These are phyloP conservation scores for Fusarium hostae DNA, from an alignment of 2,329 filamentous ascomycete species.

Conservation along the genomic window DNA sequence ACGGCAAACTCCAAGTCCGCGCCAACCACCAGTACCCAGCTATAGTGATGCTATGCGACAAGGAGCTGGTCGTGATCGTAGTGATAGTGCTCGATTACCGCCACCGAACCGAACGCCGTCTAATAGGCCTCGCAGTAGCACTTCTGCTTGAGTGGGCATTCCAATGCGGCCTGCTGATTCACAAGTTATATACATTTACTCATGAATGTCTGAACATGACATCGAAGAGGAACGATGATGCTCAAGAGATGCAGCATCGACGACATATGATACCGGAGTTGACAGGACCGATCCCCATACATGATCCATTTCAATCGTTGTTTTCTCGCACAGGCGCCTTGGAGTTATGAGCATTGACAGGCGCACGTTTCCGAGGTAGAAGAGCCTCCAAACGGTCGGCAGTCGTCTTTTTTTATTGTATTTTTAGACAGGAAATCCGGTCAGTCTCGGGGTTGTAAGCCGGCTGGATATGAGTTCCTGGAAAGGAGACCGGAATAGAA, in stretches of 20 bases:
- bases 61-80: conserved; percentile 51
- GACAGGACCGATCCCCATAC: conserved; percentile 30
- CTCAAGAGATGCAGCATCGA: conserved; percentile 24
- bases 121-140: conserved; percentile 34
- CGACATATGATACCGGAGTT: conserved; percentile 41
- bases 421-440: conserved; percentile 35
- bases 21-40: conserved; percentile 77
- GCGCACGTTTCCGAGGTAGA: conserved; percentile 24
- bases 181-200: background rate
- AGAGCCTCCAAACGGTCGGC: conserved; percentile 14
- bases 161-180: background rate
- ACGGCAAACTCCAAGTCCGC: conserved; percentile 37
- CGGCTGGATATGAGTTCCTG: conserved; percentile 31
- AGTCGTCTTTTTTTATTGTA: conserved; percentile 16
- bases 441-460: conserved; percentile 8
- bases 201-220: conserved; percentile 7
- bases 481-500: conserved; percentile 25
- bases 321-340: conserved; percentile 43
- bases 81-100: conserved; percentile 39
- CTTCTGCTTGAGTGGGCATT: conserved; percentile 22
- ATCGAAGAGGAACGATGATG: conserved; percentile 20
- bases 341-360: conserved; percentile 43
- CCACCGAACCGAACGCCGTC: conserved; percentile 25
- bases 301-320: conserved; percentile 42
- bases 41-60: conserved; percentile 80